Evolutionary conservation across 2,329 filamentous ascomycete species (phyloP).

Genomic region (Apiospora arundinis): DNA sequence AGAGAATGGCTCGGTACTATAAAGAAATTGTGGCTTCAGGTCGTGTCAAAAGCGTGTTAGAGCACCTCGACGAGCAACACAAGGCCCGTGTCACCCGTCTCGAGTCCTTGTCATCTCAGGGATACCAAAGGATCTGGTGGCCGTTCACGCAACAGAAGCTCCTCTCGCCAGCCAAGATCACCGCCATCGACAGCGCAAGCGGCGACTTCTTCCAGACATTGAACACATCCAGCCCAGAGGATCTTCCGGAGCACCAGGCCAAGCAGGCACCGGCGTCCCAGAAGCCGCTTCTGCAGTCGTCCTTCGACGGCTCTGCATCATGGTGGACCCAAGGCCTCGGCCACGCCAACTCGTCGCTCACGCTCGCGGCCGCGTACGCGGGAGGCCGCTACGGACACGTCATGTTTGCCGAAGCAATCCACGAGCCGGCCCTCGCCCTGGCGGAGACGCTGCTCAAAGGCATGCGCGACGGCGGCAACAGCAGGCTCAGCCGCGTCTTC

Average conservation of each 20-base stretch:
- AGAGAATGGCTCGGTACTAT: slow-evolving; percentile 70
- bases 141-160: slow-evolving; percentile 83
- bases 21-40: slow-evolving; percentile 47
- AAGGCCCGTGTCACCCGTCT: slow-evolving; percentile 62
- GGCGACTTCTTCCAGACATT: slow-evolving; percentile 78
- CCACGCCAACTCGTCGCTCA: slow-evolving; percentile 74
- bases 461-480: slow-evolving; percentile 57
- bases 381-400: slow-evolving; percentile 86
- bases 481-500: slow-evolving; percentile 74
- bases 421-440: slow-evolving; percentile 75
- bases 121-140: slow-evolving; percentile 77
- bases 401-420: slow-evolving; percentile 84
- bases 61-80: slow-evolving; percentile 60
- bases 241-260: slow-evolving; percentile 24
- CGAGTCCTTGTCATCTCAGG: slow-evolving; percentile 65
- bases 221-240: slow-evolving; percentile 20
- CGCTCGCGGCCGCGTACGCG: slow-evolving; percentile 79
- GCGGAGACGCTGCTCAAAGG: slow-evolving; percentile 68
- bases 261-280: neutral
- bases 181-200: slow-evolving; percentile 80
- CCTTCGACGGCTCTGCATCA: slow-evolving; percentile 84
- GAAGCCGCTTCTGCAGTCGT: slow-evolving; percentile 59
- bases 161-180: slow-evolving; percentile 66
- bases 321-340: slow-evolving; percentile 94
- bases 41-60: slow-evolving; percentile 52